These are phyloP conservation scores for Pythium rhizo-oryzae DNA, from an alignment of 352 stramenopile species.

Conservation along the genomic window DNA sequence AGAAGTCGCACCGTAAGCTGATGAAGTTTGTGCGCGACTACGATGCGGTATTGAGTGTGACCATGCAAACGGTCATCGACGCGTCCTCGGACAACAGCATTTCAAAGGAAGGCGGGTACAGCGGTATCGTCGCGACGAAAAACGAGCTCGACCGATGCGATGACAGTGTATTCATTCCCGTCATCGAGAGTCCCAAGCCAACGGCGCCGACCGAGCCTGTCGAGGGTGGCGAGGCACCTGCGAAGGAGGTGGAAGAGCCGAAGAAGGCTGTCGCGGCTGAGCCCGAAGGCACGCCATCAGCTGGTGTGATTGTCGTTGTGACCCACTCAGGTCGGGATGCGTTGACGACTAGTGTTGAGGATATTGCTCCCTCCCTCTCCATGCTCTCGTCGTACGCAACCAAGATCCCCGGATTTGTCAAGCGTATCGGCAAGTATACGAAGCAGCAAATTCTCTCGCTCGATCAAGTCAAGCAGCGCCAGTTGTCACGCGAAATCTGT, in stretches of 20 bases:
- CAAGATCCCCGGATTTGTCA: conserved; percentile 61
- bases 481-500: conserved; percentile 75
- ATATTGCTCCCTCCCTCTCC: conserved; percentile 12
- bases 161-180: conserved; percentile 42
- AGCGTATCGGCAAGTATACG: conserved; percentile 80
- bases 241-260: conserved; percentile 11
- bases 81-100: conserved; percentile 84
- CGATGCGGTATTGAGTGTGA: conserved; percentile 76
- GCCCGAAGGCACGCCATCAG: conserved; percentile 12
- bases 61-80: conserved; percentile 89
- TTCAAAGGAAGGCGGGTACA: conserved; percentile 79
- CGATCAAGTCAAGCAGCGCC: conserved; percentile 58
- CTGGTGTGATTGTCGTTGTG: conserved; percentile 27
- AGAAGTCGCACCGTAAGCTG: conserved; percentile 99
- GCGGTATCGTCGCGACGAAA: conserved; percentile 71
- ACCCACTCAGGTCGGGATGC: conserved; percentile 7
- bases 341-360: neutral
- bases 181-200: conserved; percentile 25
- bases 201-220: conserved; percentile 25
- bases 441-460: conserved; percentile 65
- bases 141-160: conserved; percentile 55
- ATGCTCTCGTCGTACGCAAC: conserved; percentile 42
- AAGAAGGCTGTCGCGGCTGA: conserved; percentile 2
- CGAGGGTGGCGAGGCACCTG: conserved; percentile 14
- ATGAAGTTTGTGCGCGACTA: conserved; percentile 97